phyloP scores from a whole-genome alignment of 2,329 filamentous ascomycete species.

The Sclerotinia sclerotiorum region DNA sequence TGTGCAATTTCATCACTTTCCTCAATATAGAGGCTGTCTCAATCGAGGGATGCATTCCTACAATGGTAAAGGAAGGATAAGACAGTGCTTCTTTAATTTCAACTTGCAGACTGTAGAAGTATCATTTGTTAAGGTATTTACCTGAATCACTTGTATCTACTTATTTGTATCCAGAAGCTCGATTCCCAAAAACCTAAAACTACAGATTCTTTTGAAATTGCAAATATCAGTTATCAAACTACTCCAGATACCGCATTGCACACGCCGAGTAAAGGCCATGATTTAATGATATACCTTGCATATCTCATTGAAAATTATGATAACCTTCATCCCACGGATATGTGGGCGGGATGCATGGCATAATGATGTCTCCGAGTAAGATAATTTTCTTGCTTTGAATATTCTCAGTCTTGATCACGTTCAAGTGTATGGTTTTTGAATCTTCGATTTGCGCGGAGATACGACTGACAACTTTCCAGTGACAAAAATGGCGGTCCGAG shows the following conservation, averaged over 20 bases:
- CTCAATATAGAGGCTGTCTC: not conserved
- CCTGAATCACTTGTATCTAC: not conserved
- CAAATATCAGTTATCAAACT: slow-evolving; percentile 24
- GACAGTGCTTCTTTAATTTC: slow-evolving; percentile 4
- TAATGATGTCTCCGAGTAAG: slow-evolving; percentile 25
- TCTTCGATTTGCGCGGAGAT: slow-evolving; percentile 57
- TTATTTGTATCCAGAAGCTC: too few relatives aligned
- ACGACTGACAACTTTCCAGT: slow-evolving; percentile 42
- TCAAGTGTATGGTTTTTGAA: slow-evolving; percentile 57
- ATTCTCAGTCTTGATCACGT: slow-evolving; percentile 41
- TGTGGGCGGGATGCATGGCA: slow-evolving; percentile 41
- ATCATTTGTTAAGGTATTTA: slow-evolving; percentile 13
- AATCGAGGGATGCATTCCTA: not conserved
- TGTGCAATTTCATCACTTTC: not conserved
- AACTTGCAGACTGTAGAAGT: slow-evolving; percentile 1
- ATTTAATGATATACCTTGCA: slow-evolving; percentile 44
- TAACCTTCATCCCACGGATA: slow-evolving; percentile 48
- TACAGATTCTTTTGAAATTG: not conserved
- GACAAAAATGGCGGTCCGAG: slow-evolving; percentile 42
- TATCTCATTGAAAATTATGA: slow-evolving; percentile 64
- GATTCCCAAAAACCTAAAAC: not conserved
- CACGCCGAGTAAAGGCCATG: slow-evolving; percentile 48
- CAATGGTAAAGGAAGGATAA: not conserved
- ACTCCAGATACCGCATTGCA: slow-evolving; percentile 44
- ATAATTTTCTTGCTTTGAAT: slow-evolving; percentile 39